Evolutionary conservation across 75 land plant species (phyloP).

Genomic region (Pinus tabuliformis): DNA sequence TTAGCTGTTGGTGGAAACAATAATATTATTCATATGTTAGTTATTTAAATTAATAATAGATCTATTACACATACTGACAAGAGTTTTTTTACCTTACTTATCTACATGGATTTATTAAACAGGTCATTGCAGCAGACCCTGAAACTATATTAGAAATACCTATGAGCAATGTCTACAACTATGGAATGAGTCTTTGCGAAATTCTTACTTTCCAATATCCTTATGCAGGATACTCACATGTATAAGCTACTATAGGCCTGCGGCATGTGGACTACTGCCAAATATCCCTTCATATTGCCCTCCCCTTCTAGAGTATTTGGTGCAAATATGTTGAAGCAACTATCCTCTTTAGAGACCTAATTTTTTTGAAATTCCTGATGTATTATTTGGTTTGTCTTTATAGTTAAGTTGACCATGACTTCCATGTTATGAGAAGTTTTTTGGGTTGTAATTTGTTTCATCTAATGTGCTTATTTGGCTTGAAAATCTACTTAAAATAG

Average conservation of each 20-base stretch:
- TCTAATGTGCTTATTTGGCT: neutral
- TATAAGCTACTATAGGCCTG: slow-evolving; percentile 88
- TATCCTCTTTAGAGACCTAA: slow-evolving; percentile 66
- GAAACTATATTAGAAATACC: slow-evolving; percentile 64
- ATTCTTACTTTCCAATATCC: slow-evolving; percentile 81
- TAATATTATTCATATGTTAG: neutral
- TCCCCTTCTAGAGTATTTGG: slow-evolving; percentile 42
- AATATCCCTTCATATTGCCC: slow-evolving; percentile 76
- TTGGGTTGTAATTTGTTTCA: neutral
- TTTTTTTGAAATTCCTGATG: slow-evolving; percentile 57
- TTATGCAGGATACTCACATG: slow-evolving; percentile 61
- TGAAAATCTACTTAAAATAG: slow-evolving; percentile 5
- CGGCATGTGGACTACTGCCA: slow-evolving; percentile 82
- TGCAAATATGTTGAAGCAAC: slow-evolving; percentile 77
- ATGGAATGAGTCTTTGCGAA: slow-evolving; percentile 81
- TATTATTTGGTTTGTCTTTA: slow-evolving; percentile 16
- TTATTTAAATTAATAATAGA: neutral
- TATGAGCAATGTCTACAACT: slow-evolving; percentile 85
- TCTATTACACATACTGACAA: neutral
- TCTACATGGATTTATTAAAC: neutral
- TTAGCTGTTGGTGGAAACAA: neutral
- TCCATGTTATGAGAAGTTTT: slow-evolving; percentile 3
- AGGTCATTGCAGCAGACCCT: slow-evolving; percentile 76
- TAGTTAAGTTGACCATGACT: neutral
- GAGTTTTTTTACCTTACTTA: neutral